Base-by-base conservation (phyloP, 495 filamentous ascomycete species). In the Penicillium steckii region DNA sequence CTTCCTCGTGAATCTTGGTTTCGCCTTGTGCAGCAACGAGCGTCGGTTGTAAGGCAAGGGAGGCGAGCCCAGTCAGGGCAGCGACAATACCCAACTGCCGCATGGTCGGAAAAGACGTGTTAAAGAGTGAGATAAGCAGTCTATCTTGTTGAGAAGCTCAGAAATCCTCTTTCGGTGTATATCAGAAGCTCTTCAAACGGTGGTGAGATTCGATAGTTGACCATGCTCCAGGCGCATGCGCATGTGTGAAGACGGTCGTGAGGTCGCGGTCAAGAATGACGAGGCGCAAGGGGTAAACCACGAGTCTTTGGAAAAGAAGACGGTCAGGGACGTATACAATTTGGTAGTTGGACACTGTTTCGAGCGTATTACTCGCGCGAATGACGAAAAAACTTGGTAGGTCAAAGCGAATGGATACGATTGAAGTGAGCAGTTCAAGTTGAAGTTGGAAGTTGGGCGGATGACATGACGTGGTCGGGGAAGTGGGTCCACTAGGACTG, bases 1-100 rank as follows among this genome's bases (percentile, higher is more conserved):
- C 95, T 43, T 83, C 75, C 73, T 96, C 91, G 59, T 97, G 95
- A 57, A 85, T 88, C 24, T 65, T 72, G 4, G 86, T 88, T 56
- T 69, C 68, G 29, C 71, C 70, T 29, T 73, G 59, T 8, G 69
- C 69, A 32, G 46, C 52, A 23, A 67, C 74, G 3, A 67, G 22
- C 1, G 61, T 53, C 21, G 64, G 59, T 17, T 66, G 56, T 13
- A 62, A 47, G 29, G 55, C 44, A 49, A 73, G 58, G 52, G 52
- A 62, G 64, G 65, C 60, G 44, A 75, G 57, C 35, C 61, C 58
- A 27, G 64, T 60, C 30, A 69, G 42, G 42, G 60, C 46, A 55
- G 62, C 52, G 48, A 70, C 52, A 8, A 64, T 54, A 49, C 55
- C 60, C 50, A 64, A 51, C 53, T 61, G 64, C 62, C 70, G 69